Percentiles rank a stretch among this genome's conserved stretches.
Evolutionary conservation across 140 eudicot genomes (phyloP).

Genomic region (Cichorium intybus): DNA sequence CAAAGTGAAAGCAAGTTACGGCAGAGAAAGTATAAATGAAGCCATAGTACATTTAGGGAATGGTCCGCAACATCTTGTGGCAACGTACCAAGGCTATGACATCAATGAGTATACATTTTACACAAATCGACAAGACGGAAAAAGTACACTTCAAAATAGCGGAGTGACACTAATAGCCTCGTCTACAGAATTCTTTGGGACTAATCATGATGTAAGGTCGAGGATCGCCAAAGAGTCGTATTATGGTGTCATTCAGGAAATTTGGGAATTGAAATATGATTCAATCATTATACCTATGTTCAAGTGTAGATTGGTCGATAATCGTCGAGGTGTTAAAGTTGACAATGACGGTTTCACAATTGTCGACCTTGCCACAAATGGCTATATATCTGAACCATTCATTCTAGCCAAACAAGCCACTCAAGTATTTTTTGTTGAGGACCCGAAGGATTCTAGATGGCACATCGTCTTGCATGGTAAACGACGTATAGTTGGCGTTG

Average conservation of each 20-base stretch:
- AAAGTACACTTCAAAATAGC: too few relatives aligned
- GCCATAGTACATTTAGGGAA: too few relatives aligned
- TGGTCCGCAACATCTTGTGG: neutral
- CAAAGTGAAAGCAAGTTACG: too few relatives aligned
- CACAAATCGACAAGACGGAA: slow-evolving; percentile 5
- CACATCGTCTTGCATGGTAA: neutral
- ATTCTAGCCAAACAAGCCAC: slow-evolving; percentile 6
- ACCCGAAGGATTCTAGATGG: neutral
- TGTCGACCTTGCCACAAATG: too few relatives aligned
- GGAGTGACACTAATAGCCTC: neutral
- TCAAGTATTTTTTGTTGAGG: neutral
- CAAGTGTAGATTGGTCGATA: neutral
- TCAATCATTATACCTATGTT: neutral
- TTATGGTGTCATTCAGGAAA: neutral
- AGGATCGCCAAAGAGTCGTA: neutral
- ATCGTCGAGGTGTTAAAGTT: neutral
- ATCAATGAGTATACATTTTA: slow-evolving; percentile 3
- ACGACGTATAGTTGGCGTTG: neutral
- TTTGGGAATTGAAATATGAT: neutral
- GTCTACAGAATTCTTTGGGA: neutral
- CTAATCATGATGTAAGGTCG: neutral
- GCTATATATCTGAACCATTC: slow-evolving; percentile 16
- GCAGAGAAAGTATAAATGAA: too few relatives aligned
- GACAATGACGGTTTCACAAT: too few relatives aligned
- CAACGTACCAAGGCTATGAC: slow-evolving; percentile 1